Conservation (phyloP, 2,329 filamentous ascomycete genomes). For the Venturia aucupariae region DNA sequence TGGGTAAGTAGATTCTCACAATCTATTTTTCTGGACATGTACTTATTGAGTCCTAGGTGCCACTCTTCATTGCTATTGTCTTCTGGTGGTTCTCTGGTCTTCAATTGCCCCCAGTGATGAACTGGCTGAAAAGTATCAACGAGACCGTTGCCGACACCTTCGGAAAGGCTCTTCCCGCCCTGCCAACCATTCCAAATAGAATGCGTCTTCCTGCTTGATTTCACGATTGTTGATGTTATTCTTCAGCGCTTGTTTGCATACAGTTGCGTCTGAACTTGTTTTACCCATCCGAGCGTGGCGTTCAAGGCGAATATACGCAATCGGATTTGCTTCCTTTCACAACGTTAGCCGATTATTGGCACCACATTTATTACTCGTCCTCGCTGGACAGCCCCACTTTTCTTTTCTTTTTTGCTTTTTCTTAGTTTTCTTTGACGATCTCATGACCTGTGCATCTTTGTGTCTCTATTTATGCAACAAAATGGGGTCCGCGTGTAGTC, state of each 20-base stretch:
- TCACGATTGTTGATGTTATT: not conserved
- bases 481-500: not conserved
- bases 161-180: slow-evolving; percentile 3
- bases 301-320: slow-evolving; percentile 1
- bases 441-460: not conserved
- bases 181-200: slow-evolving; percentile 3
- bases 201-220: slow-evolving; percentile 2
- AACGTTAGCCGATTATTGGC: not conserved
- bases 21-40: not conserved
- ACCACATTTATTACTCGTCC: not conserved
- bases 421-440: not conserved
- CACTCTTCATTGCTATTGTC: slow-evolving; percentile 12
- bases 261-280: not conserved
- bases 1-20: slow-evolving; percentile 35
- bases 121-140: slow-evolving; percentile 9
- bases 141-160: slow-evolving; percentile 10
- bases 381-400: not conserved
- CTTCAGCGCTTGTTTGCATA: slow-evolving; percentile 1
- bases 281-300: slow-evolving; percentile 3
- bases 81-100: slow-evolving; percentile 13
- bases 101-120: slow-evolving; percentile 6
- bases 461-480: not conserved
- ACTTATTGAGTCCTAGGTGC: slow-evolving; percentile 5
- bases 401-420: not conserved
- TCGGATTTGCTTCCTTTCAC: not conserved